phyloP scores from a whole-genome alignment of 768 basidiomycete species.

The Leucosporidium creatinivorum region DNA sequence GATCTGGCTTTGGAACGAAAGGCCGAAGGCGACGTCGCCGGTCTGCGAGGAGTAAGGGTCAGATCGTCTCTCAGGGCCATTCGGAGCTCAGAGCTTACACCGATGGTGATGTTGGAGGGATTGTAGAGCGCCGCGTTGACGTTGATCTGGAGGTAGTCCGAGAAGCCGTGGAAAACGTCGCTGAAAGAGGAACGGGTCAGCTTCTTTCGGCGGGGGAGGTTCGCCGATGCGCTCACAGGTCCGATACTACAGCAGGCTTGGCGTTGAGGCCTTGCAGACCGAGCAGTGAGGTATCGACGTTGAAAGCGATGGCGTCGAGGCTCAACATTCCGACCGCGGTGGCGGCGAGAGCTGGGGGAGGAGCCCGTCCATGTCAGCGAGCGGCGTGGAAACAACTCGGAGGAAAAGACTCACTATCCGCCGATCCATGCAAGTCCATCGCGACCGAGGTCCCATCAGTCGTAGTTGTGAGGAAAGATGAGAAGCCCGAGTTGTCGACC shows the following conservation, averaged over 20 bases:
- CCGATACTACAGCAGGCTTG: conserved; percentile 52
- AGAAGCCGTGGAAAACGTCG: conserved; percentile 50
- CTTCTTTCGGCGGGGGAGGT: too few species aligned
- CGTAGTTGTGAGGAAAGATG: conserved; percentile 54
- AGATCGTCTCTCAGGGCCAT: neutral
- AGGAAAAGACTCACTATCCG: conserved; percentile 9
- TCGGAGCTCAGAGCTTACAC: conserved; percentile 20
- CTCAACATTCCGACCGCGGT: conserved; percentile 60
- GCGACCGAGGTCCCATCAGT: conserved; percentile 32
- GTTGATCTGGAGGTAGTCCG: conserved; percentile 62
- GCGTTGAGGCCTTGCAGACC: conserved; percentile 61
- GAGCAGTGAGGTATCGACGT: conserved; percentile 53
- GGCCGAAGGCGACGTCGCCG: conserved; percentile 49
- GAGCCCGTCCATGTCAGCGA: too few species aligned
- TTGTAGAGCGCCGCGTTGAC: conserved; percentile 57
- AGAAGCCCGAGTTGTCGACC: conserved; percentile 52
- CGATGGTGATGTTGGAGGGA: conserved; percentile 48
- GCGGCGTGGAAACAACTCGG: neutral
- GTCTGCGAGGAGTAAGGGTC: neutral
- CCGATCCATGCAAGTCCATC: conserved; percentile 13
- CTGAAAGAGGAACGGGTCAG: neutral
- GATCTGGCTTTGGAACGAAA: conserved; percentile 53
- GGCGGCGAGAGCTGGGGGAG: conserved; percentile 42
- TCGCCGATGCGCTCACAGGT: conserved; percentile 62
- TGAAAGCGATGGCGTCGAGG: conserved; percentile 54